Evolutionary conservation across 1,139 yeast genomes (phyloP).

Genomic region (Diutina sp.): DNA sequence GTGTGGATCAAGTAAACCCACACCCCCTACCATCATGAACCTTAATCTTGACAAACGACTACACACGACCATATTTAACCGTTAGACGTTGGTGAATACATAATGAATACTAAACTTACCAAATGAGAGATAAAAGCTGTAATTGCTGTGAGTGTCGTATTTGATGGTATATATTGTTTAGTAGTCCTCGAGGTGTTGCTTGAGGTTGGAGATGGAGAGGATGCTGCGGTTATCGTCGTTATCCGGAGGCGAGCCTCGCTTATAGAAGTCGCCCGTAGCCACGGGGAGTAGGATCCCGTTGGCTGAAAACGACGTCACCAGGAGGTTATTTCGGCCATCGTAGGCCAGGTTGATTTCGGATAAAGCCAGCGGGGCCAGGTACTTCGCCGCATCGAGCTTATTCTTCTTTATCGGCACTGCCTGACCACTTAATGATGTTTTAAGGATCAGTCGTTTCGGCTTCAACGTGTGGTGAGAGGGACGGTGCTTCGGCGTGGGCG

Average conservation of each 20-base stretch:
- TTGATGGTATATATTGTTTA: no score
- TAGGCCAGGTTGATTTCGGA: slow-evolving; percentile 1
- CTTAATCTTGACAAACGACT: no score
- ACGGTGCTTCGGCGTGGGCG: slow-evolving; percentile 22
- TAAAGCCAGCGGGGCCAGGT: background rate
- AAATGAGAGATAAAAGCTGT: no score
- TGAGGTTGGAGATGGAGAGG: background rate
- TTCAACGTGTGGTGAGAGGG: slow-evolving; percentile 31
- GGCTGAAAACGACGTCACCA: background rate
- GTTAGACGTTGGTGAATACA: no score
- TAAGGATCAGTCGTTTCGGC: slow-evolving; percentile 30
- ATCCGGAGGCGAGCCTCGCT: background rate
- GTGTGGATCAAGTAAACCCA: slow-evolving; percentile 43
- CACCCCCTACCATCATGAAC: background rate
- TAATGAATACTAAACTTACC: no score
- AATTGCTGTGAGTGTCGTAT: no score
- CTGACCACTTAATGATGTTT: slow-evolving; percentile 5
- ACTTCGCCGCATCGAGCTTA: background rate
- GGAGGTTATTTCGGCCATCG: background rate
- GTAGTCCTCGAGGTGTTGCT: background rate
- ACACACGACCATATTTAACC: no score
- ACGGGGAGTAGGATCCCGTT: background rate
- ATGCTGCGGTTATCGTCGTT: background rate
- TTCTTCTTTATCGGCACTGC: background rate
- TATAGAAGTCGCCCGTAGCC: no score